A percentile compares a stretch with the other conserved stretches of the same genome.
These are phyloP conservation scores for Alternaria postmessia DNA, from an alignment of 2,329 filamentous ascomycete genomes.

Conservation along the genomic window DNA sequence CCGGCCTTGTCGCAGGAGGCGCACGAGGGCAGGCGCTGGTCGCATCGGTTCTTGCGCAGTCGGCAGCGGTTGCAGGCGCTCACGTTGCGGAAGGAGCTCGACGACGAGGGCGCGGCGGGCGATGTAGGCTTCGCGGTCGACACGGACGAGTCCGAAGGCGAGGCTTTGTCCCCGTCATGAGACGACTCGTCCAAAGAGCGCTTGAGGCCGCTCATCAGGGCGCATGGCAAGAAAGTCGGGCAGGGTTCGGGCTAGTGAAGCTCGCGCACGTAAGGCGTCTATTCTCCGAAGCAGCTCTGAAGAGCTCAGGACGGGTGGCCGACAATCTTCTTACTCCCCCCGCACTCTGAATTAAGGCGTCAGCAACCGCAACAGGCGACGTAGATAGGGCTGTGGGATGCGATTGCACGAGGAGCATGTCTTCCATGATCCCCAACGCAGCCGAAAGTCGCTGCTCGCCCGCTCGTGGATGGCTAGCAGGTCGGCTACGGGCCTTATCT, in stretches of 20 bases:
- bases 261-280: constrained; percentile 9
- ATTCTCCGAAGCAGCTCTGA: neutral
- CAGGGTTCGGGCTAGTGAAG: constrained; percentile 16
- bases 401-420: constrained; percentile 13
- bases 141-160: constrained; percentile 36
- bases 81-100: constrained; percentile 63
- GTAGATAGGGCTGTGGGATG: constrained; percentile 10
- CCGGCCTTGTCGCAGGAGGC: constrained; percentile 92
- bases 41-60: constrained; percentile 91
- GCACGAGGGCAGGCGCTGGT: constrained; percentile 90
- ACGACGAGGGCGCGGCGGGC: constrained; percentile 42
- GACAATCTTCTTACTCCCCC: constrained; percentile 17
- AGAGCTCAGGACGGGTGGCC: constrained; percentile 5
- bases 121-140: constrained; percentile 41
- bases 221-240: constrained; percentile 43
- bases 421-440: constrained; percentile 26
- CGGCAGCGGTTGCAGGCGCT: constrained; percentile 91
- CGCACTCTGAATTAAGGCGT: constrained; percentile 28
- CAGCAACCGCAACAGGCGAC: constrained; percentile 10
- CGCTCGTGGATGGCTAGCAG: constrained; percentile 23
- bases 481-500: constrained; percentile 24
- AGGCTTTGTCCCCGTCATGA: constrained; percentile 43
- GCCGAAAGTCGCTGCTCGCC: constrained; percentile 15
- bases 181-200: constrained; percentile 50
- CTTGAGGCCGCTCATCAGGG: constrained; percentile 51